These are phyloP conservation scores for Cicer arietinum DNA, from an alignment of 306 rosid genomes.

Conservation along the genomic window DNA sequence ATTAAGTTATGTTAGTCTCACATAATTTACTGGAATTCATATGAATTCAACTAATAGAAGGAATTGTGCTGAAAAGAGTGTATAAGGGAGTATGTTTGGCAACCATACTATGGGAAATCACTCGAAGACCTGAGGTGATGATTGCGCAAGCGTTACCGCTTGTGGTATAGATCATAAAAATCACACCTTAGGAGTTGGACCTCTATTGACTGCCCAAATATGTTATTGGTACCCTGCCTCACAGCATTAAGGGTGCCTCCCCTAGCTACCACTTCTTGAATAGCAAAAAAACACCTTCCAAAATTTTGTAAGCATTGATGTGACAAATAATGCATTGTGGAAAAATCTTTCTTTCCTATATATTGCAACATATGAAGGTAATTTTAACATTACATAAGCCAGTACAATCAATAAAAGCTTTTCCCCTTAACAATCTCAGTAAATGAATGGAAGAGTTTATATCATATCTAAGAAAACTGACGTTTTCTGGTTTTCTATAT, in stretches of 20 bases:
- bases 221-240: neutral
- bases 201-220: no score
- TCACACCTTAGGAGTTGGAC: neutral
- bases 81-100: no score
- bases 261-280: neutral
- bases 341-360: neutral
- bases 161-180: neutral
- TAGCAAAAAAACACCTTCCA: neutral
- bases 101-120: neutral
- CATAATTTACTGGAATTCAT: no score
- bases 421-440: neutral
- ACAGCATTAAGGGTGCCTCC: neutral
- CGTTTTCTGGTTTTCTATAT: constrained; percentile 35
- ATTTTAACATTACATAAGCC: constrained; percentile 18
- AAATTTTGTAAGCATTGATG: neutral
- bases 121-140: neutral
- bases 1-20: no score
- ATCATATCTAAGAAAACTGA: constrained; percentile 12
- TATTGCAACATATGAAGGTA: constrained; percentile 6
- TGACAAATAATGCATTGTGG: neutral
- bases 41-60: no score
- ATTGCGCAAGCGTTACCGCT: neutral
- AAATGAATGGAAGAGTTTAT: constrained; percentile 21
- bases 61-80: no score
- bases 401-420: neutral